Conservation (phyloP, 768 basidiomycete genomes). For the Tricholoma hemisulphureum region DNA sequence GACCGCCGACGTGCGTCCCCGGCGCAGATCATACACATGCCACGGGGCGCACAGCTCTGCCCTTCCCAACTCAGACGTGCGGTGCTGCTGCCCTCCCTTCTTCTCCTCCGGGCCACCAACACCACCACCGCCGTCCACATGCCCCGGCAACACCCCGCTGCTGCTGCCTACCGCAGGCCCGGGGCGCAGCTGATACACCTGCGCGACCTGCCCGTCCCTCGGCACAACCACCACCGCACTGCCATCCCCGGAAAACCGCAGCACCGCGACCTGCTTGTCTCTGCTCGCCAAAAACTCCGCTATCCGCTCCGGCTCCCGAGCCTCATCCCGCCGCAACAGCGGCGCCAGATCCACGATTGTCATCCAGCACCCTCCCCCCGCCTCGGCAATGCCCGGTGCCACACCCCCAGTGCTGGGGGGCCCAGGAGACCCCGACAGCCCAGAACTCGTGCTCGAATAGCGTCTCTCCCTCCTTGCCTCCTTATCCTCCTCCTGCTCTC, state of each 20-base stretch:
- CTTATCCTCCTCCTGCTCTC: constrained; percentile 10
- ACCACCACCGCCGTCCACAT: neutral
- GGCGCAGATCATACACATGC: constrained; percentile 65
- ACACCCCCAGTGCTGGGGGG: neutral
- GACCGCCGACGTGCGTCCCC: constrained; percentile 69
- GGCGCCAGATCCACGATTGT: constrained; percentile 54
- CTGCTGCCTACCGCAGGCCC: constrained; percentile 13
- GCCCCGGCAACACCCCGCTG: neutral
- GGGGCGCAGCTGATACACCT: constrained; percentile 44
- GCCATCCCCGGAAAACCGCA: constrained; percentile 56
- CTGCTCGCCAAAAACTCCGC: constrained; percentile 50
- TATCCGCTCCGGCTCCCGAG: constrained; percentile 28
- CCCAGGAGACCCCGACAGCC: constrained; percentile 4
- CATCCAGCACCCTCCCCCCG: constrained; percentile 24
- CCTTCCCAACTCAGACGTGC: neutral
- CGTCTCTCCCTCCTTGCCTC: constrained; percentile 20
- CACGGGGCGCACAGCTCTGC: constrained; percentile 32
- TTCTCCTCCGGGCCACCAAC: neutral
- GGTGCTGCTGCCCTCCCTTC: neutral
- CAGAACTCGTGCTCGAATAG: constrained; percentile 14
- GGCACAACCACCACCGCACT: constrained; percentile 48
- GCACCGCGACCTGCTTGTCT: constrained; percentile 44
- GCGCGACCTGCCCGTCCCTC: constrained; percentile 54
- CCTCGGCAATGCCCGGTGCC: neutral
- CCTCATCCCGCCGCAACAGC: constrained; percentile 8